Conservation (phyloP, 352 stramenopile genomes). For the Phytophthora boehmeriae region DNA sequence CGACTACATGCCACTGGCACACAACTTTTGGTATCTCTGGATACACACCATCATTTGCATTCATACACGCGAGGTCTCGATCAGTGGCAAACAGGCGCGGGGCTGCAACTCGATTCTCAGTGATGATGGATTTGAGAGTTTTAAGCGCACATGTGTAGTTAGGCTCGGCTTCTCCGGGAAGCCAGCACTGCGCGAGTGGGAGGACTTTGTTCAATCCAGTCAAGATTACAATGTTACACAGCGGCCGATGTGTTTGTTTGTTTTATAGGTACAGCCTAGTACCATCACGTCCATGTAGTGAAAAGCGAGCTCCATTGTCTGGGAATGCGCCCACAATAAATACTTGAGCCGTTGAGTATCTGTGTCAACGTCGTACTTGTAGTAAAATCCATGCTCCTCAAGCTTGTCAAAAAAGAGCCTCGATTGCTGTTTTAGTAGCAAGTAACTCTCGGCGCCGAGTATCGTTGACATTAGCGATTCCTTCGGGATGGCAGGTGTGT, state of each 20-base stretch:
- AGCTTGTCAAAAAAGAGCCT: neutral
- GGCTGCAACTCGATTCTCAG: neutral
- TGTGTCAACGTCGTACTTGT: neutral
- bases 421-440: neutral
- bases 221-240: neutral
- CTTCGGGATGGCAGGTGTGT: neutral
- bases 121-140: neutral
- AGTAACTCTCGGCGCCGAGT: neutral
- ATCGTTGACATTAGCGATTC: neutral
- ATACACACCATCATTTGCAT: neutral
- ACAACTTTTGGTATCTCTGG: neutral
- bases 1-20: neutral
- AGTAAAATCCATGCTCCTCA: neutral
- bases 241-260: neutral
- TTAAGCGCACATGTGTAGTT: neutral
- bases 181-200: neutral
- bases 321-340: neutral
- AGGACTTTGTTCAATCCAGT: neutral
- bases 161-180: neutral
- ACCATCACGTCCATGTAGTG: neutral
- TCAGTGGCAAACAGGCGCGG: neutral
- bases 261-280: neutral
- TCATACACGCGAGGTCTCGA: neutral
- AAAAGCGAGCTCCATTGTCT: neutral
- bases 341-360: neutral